Base-by-base conservation (phyloP, 805 yeast genomes). In the Metschnikowia sp. region DNA sequence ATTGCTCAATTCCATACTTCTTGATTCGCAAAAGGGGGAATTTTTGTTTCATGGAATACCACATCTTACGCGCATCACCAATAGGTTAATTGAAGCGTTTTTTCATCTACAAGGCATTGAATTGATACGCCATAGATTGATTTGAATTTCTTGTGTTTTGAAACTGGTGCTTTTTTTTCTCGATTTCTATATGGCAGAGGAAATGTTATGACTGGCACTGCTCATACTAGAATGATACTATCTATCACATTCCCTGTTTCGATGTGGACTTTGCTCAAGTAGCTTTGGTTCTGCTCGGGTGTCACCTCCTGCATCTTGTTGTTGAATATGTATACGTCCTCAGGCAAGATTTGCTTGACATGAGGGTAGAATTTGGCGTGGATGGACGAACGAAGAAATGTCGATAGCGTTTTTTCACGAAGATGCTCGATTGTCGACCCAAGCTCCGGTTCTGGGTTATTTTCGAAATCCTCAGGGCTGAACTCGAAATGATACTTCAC, bases 401-500 rank as follows among this genome's bases (percentile, higher is more conserved):
- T 70, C 36, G 73, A 66, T 32, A 82, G 75, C 3, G 83, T 65
- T 59, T 82, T 84, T 1, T 63, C 54, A 51, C 89, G 76, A 46
- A 89, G 71, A 52, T 83, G 81, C 13, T 71, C 76, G 32, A 91
- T 72, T 15, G 83, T 78, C 9, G 91, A 81, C 1, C 96, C 96
- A 45, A 73, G 76, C 49, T 81, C 91, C 5, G 83, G 84, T 47
- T 86, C 63, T 6, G 66, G 79, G 51, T 77, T 77, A 54, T 66
- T 62, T 50, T 80, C 81, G 60, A 81, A 87, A 57, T 88, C 96
- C 55, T 84, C 91, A 0, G 95, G 94, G 30, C 87, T 80, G 64
- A 88, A 88, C 60, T 87, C 95, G 54, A 86, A 75, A 62, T 86
- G 86, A 60, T 83, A 87, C 26, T 69, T 70, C 31, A 85, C 55